A percentile compares a stretch with the other conserved stretches of the same genome.
These are phyloP conservation scores for Serendipita sp. DNA, from an alignment of 768 basidiomycete genomes.

Conservation along the genomic window DNA sequence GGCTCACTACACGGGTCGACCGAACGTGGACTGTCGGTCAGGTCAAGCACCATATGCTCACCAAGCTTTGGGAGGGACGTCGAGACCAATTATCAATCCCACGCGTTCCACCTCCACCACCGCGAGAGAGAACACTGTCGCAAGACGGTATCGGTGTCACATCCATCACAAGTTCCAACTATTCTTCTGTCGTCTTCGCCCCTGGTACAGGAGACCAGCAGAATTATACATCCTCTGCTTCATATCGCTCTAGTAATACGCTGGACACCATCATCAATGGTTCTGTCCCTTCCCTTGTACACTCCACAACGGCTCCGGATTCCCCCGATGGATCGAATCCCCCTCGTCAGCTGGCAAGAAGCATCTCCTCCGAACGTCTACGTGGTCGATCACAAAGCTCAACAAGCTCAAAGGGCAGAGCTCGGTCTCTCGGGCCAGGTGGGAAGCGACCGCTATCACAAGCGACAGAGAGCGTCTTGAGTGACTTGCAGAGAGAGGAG, in stretches of 20 bases:
- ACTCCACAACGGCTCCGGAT: neutral
- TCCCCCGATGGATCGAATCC: neutral
- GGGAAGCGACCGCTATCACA: neutral
- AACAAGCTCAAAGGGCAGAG: neutral
- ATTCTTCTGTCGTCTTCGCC: constrained; percentile 3
- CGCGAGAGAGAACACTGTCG: neutral
- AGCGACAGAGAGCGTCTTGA: neutral
- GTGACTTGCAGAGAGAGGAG: neutral
- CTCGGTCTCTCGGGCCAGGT: neutral
- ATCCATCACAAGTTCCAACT: constrained; percentile 3
- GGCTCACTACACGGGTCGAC: constrained; percentile 12
- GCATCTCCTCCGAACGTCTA: neutral
- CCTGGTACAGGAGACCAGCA: neutral
- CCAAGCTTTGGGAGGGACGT: constrained; percentile 1
- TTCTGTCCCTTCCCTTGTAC: neutral
- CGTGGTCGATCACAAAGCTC: neutral
- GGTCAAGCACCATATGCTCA: constrained; percentile 7
- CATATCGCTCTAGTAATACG: neutral
- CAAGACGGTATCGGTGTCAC: neutral
- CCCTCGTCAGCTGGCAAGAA: neutral
- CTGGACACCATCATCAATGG: neutral
- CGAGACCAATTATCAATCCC: neutral
- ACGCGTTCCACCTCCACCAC: neutral
- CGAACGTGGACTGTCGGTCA: constrained; percentile 10
- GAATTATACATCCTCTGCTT: neutral